A percentile compares a stretch with the other conserved stretches of the same genome.
These are phyloP conservation scores for Leccinum subgranulosum DNA, from an alignment of 768 basidiomycete genomes.

Conservation along the genomic window DNA sequence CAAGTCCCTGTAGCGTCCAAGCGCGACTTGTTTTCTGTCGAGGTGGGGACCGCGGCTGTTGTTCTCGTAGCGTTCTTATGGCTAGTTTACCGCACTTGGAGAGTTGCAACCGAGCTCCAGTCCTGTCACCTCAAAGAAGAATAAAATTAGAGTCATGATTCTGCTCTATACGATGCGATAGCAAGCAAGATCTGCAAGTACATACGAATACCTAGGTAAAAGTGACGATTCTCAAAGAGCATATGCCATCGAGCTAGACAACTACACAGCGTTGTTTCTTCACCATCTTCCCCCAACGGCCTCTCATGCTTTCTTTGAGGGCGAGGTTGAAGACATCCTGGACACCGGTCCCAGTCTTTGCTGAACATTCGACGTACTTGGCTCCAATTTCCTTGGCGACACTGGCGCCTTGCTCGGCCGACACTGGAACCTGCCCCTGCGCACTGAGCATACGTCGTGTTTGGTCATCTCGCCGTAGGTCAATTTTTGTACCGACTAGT, in stretches of 20 bases:
- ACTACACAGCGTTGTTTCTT: slow-evolving; percentile 74
- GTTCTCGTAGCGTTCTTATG: slow-evolving; percentile 35
- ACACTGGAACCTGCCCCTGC: slow-evolving; percentile 81
- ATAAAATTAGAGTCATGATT: slow-evolving; percentile 10
- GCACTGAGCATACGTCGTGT: slow-evolving; percentile 87
- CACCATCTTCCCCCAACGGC: slow-evolving; percentile 70
- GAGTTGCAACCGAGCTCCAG: slow-evolving; percentile 20
- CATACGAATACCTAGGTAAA: slow-evolving; percentile 29
- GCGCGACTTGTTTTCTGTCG: slow-evolving; percentile 31
- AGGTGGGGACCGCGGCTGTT: slow-evolving; percentile 33
- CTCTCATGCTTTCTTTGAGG: slow-evolving; percentile 83
- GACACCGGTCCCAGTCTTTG: slow-evolving; percentile 88
- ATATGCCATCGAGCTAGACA: slow-evolving; percentile 20
- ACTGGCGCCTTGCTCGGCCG: slow-evolving; percentile 74
- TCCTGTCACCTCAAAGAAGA: slow-evolving; percentile 25
- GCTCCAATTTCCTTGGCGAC: slow-evolving; percentile 94
- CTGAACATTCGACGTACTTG: slow-evolving; percentile 89
- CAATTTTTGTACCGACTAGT: slow-evolving; percentile 91
- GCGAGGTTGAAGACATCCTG: slow-evolving; percentile 91
- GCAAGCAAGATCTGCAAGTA: slow-evolving; percentile 25
- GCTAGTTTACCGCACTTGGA: slow-evolving; percentile 27
- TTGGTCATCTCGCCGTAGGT: slow-evolving; percentile 82
- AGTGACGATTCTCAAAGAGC: slow-evolving; percentile 4
- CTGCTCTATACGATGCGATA: slow-evolving; percentile 14
- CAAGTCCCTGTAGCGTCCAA: slow-evolving; percentile 35